These are phyloP conservation scores for Stephanodiscus triporus DNA, from an alignment of 108 stramenopile genomes.

Conservation along the genomic window DNA sequence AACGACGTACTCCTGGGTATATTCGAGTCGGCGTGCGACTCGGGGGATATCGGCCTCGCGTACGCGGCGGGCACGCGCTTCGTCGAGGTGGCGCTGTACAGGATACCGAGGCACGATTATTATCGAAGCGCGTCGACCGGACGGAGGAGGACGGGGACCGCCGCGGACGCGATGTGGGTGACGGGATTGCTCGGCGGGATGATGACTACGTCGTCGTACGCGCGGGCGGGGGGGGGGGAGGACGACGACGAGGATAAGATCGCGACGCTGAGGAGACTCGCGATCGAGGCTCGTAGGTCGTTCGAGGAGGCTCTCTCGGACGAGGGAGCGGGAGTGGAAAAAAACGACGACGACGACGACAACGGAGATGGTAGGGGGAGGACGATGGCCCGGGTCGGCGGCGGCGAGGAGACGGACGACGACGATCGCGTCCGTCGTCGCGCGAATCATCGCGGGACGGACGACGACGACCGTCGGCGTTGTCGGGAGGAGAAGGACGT, in stretches of 20 bases:
- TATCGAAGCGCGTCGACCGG: constrained; percentile 38
- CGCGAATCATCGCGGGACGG: no score
- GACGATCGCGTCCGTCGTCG: no score
- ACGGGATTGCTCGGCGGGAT: constrained; percentile 48
- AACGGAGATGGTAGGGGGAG: no score
- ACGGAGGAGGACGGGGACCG: constrained; percentile 30
- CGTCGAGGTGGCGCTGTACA: constrained; percentile 64
- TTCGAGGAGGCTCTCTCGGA: background rate
- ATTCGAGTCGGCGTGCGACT: background rate
- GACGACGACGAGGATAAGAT: background rate
- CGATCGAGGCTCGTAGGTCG: background rate
- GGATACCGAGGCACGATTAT: constrained; percentile 71
- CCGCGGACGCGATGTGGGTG: constrained; percentile 55
- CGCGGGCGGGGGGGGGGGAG: constrained; percentile 9
- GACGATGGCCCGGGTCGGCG: no score
- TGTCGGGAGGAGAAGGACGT: background rate
- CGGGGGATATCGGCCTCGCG: constrained; percentile 21
- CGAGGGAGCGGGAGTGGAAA: background rate
- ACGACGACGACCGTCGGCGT: background rate
- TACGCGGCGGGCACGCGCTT: constrained; percentile 63
- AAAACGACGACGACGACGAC: no score
- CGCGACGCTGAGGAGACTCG: background rate
- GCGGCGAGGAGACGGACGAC: no score
- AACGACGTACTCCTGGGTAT: constrained; percentile 16
- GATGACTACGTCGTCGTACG: background rate